Base-by-base conservation (phyloP, 2,329 filamentous ascomycete genomes). In the Penicillium thymicola region DNA sequence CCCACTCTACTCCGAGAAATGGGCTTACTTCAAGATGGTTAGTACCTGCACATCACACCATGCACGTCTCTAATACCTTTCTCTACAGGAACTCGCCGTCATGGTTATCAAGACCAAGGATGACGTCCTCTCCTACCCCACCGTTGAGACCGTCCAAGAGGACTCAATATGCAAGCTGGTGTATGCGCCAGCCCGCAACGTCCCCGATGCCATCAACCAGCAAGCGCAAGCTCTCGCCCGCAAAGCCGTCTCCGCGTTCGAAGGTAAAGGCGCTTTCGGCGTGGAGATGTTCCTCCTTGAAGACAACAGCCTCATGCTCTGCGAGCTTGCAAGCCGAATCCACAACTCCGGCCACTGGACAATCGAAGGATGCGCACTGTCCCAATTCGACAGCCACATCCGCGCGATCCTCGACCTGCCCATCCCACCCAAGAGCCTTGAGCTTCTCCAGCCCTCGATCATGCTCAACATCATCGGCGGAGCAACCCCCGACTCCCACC, bases 301-400 rank as follows among this genome's bases (percentile, higher is more conserved):
- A 47, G 85, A 94, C 66, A 85, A 85, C 77, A 78, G 72, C 56
- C 81, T 96, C 2, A 76, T 95, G 56, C 82, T 97, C 65, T 96
- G 96, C 73, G 92, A 96, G 75, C 88, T 95, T 61, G 90, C 90
- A 0, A 90, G 90, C 13, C 82, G 90, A 38, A 84, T 85, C 49
- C 92, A 97, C 76, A 97, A 97, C 78, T 95, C 90, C 0, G 94
- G 94, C 0, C 94, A 97, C 75, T 93, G 92, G 76, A 96, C 90
- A 3, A 97, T 97, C 62, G 93, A 99, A 77, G 90, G 90, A 4
- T 90, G 94, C 47, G 86, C 87, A 0, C 85, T 93, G 58, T 96
- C 92, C 0, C 94, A 99, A 75, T 99, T 90, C 75, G 91, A 94
- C 72, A 89, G 91, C 2, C 92, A 99, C 70, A 84, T 97, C 10